Evolutionary conservation across 2,329 filamentous ascomycete species (phyloP), one percentile per base, ranked within the genome.

Genomic region (Neodidymelliopsis sp.): DNA sequence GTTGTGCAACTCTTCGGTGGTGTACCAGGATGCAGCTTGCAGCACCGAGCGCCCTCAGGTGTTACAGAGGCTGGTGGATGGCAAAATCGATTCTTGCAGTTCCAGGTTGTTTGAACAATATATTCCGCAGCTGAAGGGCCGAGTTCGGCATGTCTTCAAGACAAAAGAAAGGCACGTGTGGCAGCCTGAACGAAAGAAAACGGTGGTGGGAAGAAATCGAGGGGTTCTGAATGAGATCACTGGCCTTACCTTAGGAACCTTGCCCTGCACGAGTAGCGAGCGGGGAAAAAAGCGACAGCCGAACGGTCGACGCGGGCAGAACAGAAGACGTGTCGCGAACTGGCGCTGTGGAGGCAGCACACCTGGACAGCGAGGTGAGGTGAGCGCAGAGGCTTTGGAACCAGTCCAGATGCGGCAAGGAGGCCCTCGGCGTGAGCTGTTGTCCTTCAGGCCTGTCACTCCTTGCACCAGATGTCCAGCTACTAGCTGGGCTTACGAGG

Each of bases 1-100:
- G 69, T 57, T 50, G 70, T 73, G 65, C 61, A 53, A 73, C 70
- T 63, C 53, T 54, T 40, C 50, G 56, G 45, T 36, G 64, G 64
- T 56, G 62, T 59, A 71, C 69, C 49, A 61, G 53, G 59, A 57
- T 66, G 61, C 40, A 44, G 59, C 63, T 66, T 66, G 59, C 59
- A 61, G 57, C 56, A 59, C 52, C 53, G 49, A 56, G 54, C 60
- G 56, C 52, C 56, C 50, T 49, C 33, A 34, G 46, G 61, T 65
- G 45, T 49, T 47, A 67, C 63, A 62, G 46, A 49, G 45, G 60
- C 55, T 56, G 53, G 52, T 40, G 49, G 29, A 44, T 25, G 42
- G 44, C 44, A 45, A 43, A 39, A 48, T 46, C 16, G 31, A 50
- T 38, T 41, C 31, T 51, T 35, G 31, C 34, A 40, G 41, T 49